Base-by-base conservation (phyloP, 2,329 filamentous ascomycete species). In the Simplicillium aogashimaense region DNA sequence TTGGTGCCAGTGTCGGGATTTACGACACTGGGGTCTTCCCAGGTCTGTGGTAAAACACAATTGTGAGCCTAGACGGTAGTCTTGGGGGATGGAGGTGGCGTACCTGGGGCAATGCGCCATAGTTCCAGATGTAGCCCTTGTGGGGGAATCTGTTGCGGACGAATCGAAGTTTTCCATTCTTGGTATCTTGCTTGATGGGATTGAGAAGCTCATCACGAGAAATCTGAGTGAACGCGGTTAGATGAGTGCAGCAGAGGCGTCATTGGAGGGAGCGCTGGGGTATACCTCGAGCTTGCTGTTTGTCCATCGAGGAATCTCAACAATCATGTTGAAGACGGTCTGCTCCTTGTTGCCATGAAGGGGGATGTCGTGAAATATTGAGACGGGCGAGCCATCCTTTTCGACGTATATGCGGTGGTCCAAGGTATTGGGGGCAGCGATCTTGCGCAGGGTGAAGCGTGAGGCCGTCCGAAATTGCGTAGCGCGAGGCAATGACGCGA, bases 91-190 rank as follows among this genome's bases (percentile, higher is more conserved):
- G 6, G 20, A 9, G 6, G 20, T 25, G 31, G 57, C 74, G 61
- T 76, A 92, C 87, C 75, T 90, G 87, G 57, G 92, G 92, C 81
- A 98, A 97, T 67, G 89, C 89, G 72, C 92, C 92, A 72, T 98
- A 98, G 81, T 98, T 98, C 92, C 92, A 98, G 57, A 98, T 86
- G 71, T 98, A 98, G 53, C 92, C 92, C 81, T 98, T 97, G 84
- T 98, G 92, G 57, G 92, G 92, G 80, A 98, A 98, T 82, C 92
- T 97, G 83, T 98, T 98, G 72, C 92, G 88, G 64, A 98, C 92
- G 65, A 83, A 98, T 60, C 92, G 86, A 58, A 97, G 88, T 80
- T 95, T 97, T 78, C 90, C 92, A 79, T 98, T 97, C 85, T 98
- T 97, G 67, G 81, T 79, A 66, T 98, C 92, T 76, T 98, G 92